These are phyloP conservation scores for Fagopyrum homotropicum DNA, from an alignment of 148 eudicot species.

Conservation along the genomic window DNA sequence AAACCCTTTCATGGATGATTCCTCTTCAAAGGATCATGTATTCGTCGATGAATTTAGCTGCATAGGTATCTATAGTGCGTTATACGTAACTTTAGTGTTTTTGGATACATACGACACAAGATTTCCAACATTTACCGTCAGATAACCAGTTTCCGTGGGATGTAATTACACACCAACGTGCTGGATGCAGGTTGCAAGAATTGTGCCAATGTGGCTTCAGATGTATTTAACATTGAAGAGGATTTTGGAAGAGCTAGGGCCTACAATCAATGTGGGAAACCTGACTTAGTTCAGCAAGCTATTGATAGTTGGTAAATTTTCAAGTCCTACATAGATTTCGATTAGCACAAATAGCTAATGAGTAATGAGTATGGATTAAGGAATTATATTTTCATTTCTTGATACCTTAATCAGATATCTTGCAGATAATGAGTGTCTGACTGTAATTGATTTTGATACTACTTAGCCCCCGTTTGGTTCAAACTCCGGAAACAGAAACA, in stretches of 20 bases:
- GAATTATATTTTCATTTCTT: background rate
- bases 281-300: slow-evolving; percentile 72
- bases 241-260: slow-evolving; percentile 96
- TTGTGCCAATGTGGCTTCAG: slow-evolving; percentile 80
- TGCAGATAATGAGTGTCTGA: background rate
- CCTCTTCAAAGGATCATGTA: slow-evolving; percentile 73
- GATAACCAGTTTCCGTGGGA: background rate
- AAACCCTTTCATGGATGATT: slow-evolving; percentile 83
- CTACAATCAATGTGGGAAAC: slow-evolving; percentile 54
- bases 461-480: no score
- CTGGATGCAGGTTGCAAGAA: slow-evolving; percentile 72
- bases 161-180: background rate
- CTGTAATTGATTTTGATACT: background rate
- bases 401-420: background rate
- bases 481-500: no score
- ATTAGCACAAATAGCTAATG: background rate
- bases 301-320: slow-evolving; percentile 75
- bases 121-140: no score
- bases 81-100: background rate
- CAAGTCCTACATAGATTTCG: no score
- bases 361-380: background rate
- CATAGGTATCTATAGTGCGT: slow-evolving; percentile 46
- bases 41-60: slow-evolving; percentile 99
- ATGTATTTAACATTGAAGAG: slow-evolving; percentile 82
- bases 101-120: no score